Evolutionary conservation across 345 rosid species (phyloP), one percentile per base, ranked within the genome.

Genomic region (Syzygium grande): DNA sequence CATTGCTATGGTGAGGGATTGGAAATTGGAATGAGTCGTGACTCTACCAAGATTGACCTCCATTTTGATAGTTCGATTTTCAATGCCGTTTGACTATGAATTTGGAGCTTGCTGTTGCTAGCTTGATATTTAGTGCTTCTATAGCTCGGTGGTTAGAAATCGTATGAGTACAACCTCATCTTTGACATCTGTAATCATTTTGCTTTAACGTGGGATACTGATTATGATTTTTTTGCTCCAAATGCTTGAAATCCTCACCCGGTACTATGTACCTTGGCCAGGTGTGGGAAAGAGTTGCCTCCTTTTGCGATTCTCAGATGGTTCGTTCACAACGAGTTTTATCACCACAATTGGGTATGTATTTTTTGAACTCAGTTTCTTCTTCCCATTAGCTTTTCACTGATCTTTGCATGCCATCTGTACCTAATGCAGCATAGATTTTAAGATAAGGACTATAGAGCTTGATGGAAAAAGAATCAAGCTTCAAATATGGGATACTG

Each of bases 251-350:
- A 38, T 73, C 41, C 83, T 73, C 49, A 73, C 49, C 49, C 78
- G 59, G 7, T 22, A n/a, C 77, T 22, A 38, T 79, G n/a, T 80
- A 21, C 16, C 51, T 80, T 83, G 53, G 65, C 88, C 94, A 96
- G 99, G 99, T 90, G 99, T 95, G 89, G 99, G 99, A 12, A 96
- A 96, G 91, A 96, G 97, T 93, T 96, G 99, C 89, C 94, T 96
- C 88, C 91, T 96, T 5, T 92, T 96, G 91, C 97, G 99, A 85
- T 96, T 96, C 91, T 95, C 99, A 2, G 99, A 95, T 93, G 99
- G 96, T 91, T 94, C 98, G 88, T 96, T 96, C 87, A 94, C 98
- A 30, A 96, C 98, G 10, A 96, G 99, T 90, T 96, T 96, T 91
- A 95, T 96, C 89, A 95, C 99, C 41, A 96, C 99, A 85, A 96